Evolutionary conservation across 257 asterid genomes (phyloP).

Genomic region (Nemophila menziesii): DNA sequence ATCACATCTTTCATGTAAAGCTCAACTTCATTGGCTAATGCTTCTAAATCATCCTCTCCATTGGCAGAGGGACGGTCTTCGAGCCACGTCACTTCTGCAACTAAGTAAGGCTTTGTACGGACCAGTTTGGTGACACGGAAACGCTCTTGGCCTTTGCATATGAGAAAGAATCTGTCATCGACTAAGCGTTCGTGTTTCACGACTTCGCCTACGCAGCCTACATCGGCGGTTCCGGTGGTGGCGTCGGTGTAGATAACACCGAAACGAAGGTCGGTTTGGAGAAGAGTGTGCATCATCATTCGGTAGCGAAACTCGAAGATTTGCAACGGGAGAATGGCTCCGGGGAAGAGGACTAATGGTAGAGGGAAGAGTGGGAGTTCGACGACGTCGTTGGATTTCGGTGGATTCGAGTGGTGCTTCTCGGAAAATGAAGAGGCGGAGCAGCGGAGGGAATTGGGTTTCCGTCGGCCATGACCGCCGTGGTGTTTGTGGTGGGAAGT

Average conservation of each 20-base stretch:
- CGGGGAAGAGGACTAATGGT: slow-evolving; percentile 92
- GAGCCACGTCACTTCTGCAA: slow-evolving; percentile 89
- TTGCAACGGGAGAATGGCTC: slow-evolving; percentile 77
- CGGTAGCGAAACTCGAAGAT: slow-evolving; percentile 96
- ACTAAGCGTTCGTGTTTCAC: slow-evolving; percentile 87
- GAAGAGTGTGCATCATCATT: slow-evolving; percentile 96
- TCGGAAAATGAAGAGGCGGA: slow-evolving; percentile 85
- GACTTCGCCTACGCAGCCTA: slow-evolving; percentile 94
- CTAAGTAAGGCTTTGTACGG: slow-evolving; percentile 78
- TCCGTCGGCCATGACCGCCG: slow-evolving; percentile 27
- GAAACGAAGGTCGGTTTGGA: slow-evolving; percentile 91
- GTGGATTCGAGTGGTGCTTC: slow-evolving; percentile 42
- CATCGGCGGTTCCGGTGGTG: slow-evolving; percentile 70
- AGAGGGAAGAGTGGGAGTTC: slow-evolving; percentile 93
- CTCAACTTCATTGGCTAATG: slow-evolving; percentile 66
- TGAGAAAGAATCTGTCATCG: slow-evolving; percentile 82
- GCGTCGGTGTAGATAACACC: slow-evolving; percentile 90
- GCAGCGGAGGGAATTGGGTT: slow-evolving; percentile 36
- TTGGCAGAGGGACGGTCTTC: slow-evolving; percentile 94
- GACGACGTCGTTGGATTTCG: slow-evolving; percentile 58
- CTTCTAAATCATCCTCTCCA: slow-evolving; percentile 56
- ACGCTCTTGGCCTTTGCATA: slow-evolving; percentile 94
- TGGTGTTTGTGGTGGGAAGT: slow-evolving; percentile 13
- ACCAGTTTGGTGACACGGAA: slow-evolving; percentile 63
- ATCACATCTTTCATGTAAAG: slow-evolving; percentile 81